phyloP scores from a whole-genome alignment of 2,329 filamentous ascomycete genomes.

The Myotisia sp. region DNA sequence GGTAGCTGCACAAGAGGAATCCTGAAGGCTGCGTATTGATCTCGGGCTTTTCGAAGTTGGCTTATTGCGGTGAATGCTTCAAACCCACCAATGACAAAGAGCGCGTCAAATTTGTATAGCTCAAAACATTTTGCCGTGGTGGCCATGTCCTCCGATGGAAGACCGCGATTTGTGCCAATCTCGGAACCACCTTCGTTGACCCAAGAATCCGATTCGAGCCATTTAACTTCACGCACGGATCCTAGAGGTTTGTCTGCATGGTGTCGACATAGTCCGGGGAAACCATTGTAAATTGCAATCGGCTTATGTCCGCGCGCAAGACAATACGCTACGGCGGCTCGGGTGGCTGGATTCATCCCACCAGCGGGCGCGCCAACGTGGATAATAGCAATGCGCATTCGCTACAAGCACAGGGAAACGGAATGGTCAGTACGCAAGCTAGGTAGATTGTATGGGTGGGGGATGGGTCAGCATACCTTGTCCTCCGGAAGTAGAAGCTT shows the following conservation, averaged over 20 bases:
- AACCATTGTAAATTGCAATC: conserved; percentile 88
- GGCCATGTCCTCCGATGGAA: conserved; percentile 77
- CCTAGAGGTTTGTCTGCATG: conserved; percentile 69
- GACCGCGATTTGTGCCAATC: conserved; percentile 90
- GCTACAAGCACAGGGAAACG: conserved; percentile 32
- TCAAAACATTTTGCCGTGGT: conserved; percentile 70
- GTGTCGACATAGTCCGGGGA: conserved; percentile 83
- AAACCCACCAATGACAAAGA: conserved; percentile 89
- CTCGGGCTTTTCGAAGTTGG: conserved; percentile 67
- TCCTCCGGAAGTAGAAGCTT: conserved; percentile 52
- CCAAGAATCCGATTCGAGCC: conserved; percentile 92
- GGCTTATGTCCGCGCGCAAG: conserved; percentile 82
- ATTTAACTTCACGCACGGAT: conserved; percentile 71
- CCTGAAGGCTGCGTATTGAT: conserved; percentile 67
- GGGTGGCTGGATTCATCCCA: conserved; percentile 94
- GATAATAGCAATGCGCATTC: conserved; percentile 88
- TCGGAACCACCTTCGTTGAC: conserved; percentile 93
- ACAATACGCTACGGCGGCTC: conserved; percentile 87
- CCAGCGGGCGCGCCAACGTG: conserved; percentile 93
- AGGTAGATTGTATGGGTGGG: neutral
- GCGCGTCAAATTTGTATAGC: conserved; percentile 73
- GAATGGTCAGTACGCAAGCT: neutral
- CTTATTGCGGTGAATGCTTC: conserved; percentile 89
- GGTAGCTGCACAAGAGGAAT: conserved; percentile 86
- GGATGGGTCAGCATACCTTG: conserved; percentile 43